Percentiles rank a stretch among this genome's conserved stretches.
Conservation (phyloP, 805 yeast genomes). For the Scheffersomyces ergatensis region DNA sequence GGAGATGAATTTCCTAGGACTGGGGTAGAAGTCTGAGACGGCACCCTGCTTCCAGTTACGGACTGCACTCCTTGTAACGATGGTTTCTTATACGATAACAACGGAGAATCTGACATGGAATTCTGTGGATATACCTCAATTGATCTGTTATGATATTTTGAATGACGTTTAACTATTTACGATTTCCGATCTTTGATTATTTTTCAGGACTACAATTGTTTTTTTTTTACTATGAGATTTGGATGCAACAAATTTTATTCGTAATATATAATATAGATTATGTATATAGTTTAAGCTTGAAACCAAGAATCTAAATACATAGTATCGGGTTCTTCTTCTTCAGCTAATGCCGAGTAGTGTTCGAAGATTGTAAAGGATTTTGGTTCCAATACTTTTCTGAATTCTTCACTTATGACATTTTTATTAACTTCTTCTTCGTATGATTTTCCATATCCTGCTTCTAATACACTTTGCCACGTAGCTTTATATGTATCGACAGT, state of each 20-base stretch:
- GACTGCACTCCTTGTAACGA: background rate
- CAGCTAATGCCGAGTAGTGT: slow-evolving; percentile 25
- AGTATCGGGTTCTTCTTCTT: slow-evolving; percentile 25
- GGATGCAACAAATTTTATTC: too few relatives aligned
- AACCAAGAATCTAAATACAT: slow-evolving; percentile 36
- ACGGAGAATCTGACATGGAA: slow-evolving; percentile 9
- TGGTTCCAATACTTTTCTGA: background rate
- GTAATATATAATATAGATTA: too few relatives aligned
- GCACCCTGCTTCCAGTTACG: background rate
- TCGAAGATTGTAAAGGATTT: slow-evolving; percentile 27
- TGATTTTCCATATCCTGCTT: slow-evolving; percentile 54
- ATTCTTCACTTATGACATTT: slow-evolving; percentile 6
- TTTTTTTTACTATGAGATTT: too few relatives aligned
- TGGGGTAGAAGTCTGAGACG: background rate
- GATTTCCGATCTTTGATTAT: too few relatives aligned
- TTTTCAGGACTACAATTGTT: too few relatives aligned
- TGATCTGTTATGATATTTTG: too few relatives aligned
- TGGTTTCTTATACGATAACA: slow-evolving; percentile 29
- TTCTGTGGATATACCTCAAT: too few relatives aligned
- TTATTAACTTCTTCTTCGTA: slow-evolving; percentile 17
- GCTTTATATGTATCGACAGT: slow-evolving; percentile 69
- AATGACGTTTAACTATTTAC: too few relatives aligned
- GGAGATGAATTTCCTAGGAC: background rate
- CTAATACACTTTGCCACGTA: slow-evolving; percentile 78
- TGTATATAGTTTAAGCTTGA: slow-evolving; percentile 5